Base-by-base conservation (phyloP, 148 eudicot genomes). In the Chenopodium berlandieri region DNA sequence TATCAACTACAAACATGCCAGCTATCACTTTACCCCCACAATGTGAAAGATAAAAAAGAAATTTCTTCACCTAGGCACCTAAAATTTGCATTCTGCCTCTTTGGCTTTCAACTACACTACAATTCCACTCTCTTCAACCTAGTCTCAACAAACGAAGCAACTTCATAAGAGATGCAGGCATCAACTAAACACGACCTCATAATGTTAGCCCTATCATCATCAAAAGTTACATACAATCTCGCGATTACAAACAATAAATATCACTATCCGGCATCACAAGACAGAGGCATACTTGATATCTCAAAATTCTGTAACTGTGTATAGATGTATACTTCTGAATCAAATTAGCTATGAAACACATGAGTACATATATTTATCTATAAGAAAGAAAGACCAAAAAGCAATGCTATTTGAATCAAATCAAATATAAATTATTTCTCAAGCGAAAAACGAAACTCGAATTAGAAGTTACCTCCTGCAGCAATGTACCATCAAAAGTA, bases 401-500 rank as follows among this genome's bases (percentile, higher is more conserved):
- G 13, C 71, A 67, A 30, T 2, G 40, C 17, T 3, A 20, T 67
- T 37, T 12, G 17, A 27, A 11, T 4, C 32, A 30, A 25, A 30
- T 9, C 23, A 50, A 50, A 19, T 10, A 46, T 25, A 44, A 46
- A 52, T 1, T 40, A 25, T 27, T 14, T 48, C 46, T 72, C 48
- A 22, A 44, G 23, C 27, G 2, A 46, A 63, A 69, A 73, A 11
- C 16, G 27, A 62, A 56, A 72, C 74, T 40, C 2, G 2, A 14
- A 23, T 32, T 0, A 64, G 34, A 72, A 66, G n/a, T 78, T 77
- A 90, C 95, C 94, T 94, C 95, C 79, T 92, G 96, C 77, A 94
- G 76, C 84, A 90, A 84, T 48, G 94, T 81, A 56, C 94, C 97
- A 79, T 94, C 96, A 37, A 79, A 82, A 9, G 97, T 90, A 68